A percentile compares a stretch with the other conserved stretches of the same genome.
Evolutionary conservation across 2,329 filamentous ascomycete genomes (phyloP).

Genomic region (Botrytis fabae): DNA sequence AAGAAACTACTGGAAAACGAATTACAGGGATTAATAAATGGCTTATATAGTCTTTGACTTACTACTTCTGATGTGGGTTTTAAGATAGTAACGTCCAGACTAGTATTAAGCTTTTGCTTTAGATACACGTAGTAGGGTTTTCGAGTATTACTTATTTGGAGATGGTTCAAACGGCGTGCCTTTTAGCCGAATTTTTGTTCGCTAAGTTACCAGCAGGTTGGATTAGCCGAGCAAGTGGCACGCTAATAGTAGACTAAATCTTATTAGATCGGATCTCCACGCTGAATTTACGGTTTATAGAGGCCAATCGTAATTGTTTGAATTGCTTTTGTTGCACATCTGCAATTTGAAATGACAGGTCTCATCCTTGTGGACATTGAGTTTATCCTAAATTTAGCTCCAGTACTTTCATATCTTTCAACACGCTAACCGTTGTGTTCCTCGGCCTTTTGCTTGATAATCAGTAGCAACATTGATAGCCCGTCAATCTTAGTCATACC

Average conservation of each 20-base stretch:
- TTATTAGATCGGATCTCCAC: neutral
- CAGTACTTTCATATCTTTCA: neutral
- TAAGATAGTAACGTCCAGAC: neutral
- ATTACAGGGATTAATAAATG: neutral
- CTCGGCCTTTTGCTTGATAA: no score
- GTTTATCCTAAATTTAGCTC: neutral
- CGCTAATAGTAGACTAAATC: neutral
- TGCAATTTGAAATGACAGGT: neutral
- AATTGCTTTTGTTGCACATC: neutral
- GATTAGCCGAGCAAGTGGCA: neutral
- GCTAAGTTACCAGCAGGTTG: neutral
- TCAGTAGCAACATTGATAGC: no score
- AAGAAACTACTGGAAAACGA: neutral
- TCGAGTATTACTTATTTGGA: neutral
- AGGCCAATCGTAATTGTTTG: neutral
- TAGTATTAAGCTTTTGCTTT: neutral
- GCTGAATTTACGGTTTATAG: neutral
- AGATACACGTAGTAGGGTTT: neutral
- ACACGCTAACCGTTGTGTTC: no score
- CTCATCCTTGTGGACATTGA: neutral
- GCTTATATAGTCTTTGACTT: neutral
- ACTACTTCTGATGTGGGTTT: fast-evolving
- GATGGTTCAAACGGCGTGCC: neutral
- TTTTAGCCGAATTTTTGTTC: neutral
- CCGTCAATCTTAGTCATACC: no score